Conservation (phyloP, 1,284 basidiomycete species). For the Sporisorium reilianum region DNA sequence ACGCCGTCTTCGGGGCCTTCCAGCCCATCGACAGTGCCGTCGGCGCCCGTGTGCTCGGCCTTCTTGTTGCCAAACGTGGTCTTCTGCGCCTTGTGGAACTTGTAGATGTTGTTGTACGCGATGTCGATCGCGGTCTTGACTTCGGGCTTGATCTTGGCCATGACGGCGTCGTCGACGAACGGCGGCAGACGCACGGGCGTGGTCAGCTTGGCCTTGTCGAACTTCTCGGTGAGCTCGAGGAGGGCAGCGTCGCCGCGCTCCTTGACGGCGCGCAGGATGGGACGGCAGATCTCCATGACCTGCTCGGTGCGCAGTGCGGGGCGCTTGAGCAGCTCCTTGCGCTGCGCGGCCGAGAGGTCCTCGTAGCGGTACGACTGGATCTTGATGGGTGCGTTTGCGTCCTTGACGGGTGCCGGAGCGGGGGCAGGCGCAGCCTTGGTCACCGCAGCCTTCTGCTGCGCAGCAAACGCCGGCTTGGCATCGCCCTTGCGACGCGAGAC, state of each 20-base stretch:
- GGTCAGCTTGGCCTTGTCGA: slow-evolving; percentile 83
- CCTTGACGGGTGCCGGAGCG: slow-evolving; percentile 49
- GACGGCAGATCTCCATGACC: slow-evolving; percentile 94
- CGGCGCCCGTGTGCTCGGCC: slow-evolving; percentile 34
- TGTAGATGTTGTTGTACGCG: slow-evolving; percentile 89
- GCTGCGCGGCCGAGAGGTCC: slow-evolving; percentile 74
- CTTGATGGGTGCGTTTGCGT: slow-evolving; percentile 72
- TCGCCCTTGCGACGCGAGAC: slow-evolving; percentile 90
- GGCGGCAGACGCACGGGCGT: slow-evolving; percentile 67
- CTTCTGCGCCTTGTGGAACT: slow-evolving; percentile 69
- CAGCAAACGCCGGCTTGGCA: slow-evolving; percentile 87
- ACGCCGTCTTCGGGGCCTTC: slow-evolving; percentile 75
- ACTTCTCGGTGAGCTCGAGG: slow-evolving; percentile 89
- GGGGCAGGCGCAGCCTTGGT: slow-evolving; percentile 44
- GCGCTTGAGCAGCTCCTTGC: slow-evolving; percentile 81
- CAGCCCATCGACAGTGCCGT: slow-evolving; percentile 12
- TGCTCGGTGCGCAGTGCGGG: slow-evolving; percentile 92
- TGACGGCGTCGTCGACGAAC: slow-evolving; percentile 72
- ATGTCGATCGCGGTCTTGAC: slow-evolving; percentile 86
- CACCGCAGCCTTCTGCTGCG: slow-evolving; percentile 66
- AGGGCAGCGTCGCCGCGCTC: slow-evolving; percentile 86
- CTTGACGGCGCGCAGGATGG: slow-evolving; percentile 91
- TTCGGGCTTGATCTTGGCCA: slow-evolving; percentile 61
- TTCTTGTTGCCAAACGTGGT: slow-evolving; percentile 73
- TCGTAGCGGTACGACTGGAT: slow-evolving; percentile 60